These are phyloP conservation scores for Phaeomoniella chlamydospora DNA, from an alignment of 2,329 filamentous ascomycete species.

Conservation along the genomic window DNA sequence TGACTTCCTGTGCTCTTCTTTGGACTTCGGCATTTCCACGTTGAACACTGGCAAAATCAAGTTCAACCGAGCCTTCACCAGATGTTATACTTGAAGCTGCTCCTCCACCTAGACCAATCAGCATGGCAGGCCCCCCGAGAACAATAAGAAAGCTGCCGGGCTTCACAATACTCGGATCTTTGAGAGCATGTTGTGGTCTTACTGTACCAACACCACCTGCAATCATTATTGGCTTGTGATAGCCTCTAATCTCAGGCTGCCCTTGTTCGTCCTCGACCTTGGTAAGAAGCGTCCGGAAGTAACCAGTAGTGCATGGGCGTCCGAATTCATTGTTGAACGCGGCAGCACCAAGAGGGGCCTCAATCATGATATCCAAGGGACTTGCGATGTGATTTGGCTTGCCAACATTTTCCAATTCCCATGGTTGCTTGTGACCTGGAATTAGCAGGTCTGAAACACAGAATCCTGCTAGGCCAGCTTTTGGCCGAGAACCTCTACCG, in stretches of 20 bases:
- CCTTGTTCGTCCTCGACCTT: constrained; percentile 47
- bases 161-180: constrained; percentile 63
- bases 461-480: constrained; percentile 83
- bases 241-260: constrained; percentile 64
- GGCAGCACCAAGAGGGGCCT: constrained; percentile 88
- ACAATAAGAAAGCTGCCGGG: constrained; percentile 86
- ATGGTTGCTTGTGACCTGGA: constrained; percentile 66
- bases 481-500: constrained; percentile 80
- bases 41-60: constrained; percentile 96
- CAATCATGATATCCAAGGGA: constrained; percentile 92
- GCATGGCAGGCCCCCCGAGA: constrained; percentile 89
- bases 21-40: constrained; percentile 95
- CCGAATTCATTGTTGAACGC: constrained; percentile 98
- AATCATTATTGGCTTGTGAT: constrained; percentile 98
- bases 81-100: constrained; percentile 85
- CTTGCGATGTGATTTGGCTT: constrained; percentile 86
- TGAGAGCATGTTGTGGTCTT: constrained; percentile 77
- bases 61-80: constrained; percentile 73
- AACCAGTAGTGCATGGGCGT: constrained; percentile 72
- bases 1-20: constrained; percentile 90
- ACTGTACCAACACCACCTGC: constrained; percentile 91
- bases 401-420: constrained; percentile 74
- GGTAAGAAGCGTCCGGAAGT: constrained; percentile 79
- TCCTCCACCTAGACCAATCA: constrained; percentile 90
- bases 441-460: constrained; percentile 91